phyloP scores from a whole-genome alignment of 2,329 filamentous ascomycete species.

The Epichloe coenophiala region DNA sequence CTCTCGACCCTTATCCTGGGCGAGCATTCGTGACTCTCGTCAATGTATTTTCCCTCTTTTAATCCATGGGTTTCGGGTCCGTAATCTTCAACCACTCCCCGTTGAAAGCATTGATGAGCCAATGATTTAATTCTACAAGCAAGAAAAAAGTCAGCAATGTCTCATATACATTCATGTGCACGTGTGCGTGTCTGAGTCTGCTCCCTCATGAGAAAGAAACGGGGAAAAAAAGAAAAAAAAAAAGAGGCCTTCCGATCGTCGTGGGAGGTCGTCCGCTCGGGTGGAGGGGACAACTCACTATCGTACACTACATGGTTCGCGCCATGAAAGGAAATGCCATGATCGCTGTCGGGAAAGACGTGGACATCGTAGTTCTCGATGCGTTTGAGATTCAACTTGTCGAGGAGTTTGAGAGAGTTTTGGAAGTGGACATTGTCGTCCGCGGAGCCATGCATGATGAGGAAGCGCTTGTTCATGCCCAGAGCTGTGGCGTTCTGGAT shows the following conservation, averaged over 20 bases:
- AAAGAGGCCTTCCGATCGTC: background rate
- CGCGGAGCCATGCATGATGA: slow-evolving; percentile 90
- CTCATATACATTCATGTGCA: too few relatives aligned
- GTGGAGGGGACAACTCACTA: slow-evolving; percentile 42
- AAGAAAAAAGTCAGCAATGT: too few relatives aligned
- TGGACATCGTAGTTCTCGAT: slow-evolving; percentile 95
- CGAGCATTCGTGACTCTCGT: too few relatives aligned
- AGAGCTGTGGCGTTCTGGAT: slow-evolving; percentile 66
- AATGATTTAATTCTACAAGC: slow-evolving; percentile 58
- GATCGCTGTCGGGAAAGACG: slow-evolving; percentile 91
- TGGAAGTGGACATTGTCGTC: slow-evolving; percentile 98
- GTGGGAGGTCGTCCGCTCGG: too few relatives aligned
- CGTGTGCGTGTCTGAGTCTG: too few relatives aligned
- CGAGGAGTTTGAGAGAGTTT: slow-evolving; percentile 77
- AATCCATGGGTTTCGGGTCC: slow-evolving; percentile 32
- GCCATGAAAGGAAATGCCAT: slow-evolving; percentile 89
- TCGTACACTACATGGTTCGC: slow-evolving; percentile 86
- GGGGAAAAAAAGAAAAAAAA: background rate
- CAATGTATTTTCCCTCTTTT: background rate
- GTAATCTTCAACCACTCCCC: slow-evolving; percentile 69
- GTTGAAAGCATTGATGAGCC: slow-evolving; percentile 96
- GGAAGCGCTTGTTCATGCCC: slow-evolving; percentile 65
- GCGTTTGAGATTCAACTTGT: slow-evolving; percentile 66
- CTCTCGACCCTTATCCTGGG: too few relatives aligned
- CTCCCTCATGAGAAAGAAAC: background rate